phyloP scores from a whole-genome alignment of 2,329 filamentous ascomycete species.

The Nannizzia gypsea region DNA sequence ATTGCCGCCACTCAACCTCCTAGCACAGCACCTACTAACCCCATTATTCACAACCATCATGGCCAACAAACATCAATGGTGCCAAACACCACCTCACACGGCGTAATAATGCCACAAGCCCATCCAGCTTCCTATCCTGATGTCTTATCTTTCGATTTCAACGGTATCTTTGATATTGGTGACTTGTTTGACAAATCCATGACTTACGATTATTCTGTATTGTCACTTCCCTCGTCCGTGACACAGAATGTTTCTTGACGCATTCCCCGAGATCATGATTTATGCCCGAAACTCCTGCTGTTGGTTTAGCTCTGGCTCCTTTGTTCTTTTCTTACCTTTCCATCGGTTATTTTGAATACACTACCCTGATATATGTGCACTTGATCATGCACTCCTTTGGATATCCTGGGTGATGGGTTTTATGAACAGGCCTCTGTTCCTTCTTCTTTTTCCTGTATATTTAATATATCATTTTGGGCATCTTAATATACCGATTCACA shows the following conservation, averaged over 20 bases:
- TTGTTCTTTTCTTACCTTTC: not conserved
- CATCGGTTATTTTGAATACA: not conserved
- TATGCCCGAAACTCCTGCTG: not conserved
- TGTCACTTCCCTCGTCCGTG: not conserved
- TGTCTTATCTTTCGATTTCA: not conserved
- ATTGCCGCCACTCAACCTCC: not conserved
- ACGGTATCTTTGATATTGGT: not conserved
- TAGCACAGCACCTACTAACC: not conserved
- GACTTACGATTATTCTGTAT: not conserved
- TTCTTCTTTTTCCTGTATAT: not conserved
- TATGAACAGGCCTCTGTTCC: not conserved
- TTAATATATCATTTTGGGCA: not conserved
- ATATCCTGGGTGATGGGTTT: not conserved
- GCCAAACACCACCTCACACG: not conserved
- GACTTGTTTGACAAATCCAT: conserved; percentile 4
- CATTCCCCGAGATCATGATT: not conserved
- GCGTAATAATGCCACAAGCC: not conserved
- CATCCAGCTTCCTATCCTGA: not conserved
- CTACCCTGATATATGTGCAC: not conserved
- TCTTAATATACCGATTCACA: not conserved
- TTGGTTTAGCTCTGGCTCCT: not conserved
- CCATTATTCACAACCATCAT: not conserved
- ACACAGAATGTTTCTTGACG: not conserved
- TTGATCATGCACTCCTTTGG: not conserved
- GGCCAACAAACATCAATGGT: not conserved